Percentiles rank a stretch among this genome's conserved stretches.
Conservation (phyloP, 371 early-diverging fungal species). For the Mucor plumbeus region DNA sequence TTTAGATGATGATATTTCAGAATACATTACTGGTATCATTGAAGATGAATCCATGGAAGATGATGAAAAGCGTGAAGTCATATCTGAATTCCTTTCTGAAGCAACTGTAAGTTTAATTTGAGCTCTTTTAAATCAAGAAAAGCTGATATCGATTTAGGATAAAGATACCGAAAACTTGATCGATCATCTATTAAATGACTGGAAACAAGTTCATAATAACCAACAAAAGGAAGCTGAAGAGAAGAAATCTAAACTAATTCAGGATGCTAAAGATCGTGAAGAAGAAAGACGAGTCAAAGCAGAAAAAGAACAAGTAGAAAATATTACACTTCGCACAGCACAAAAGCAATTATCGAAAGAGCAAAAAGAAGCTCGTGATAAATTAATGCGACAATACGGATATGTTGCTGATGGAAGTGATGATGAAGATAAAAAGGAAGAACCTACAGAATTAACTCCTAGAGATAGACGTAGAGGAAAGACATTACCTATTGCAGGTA, state of each 20-base stretch:
- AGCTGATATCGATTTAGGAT: slow-evolving; percentile 29
- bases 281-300: slow-evolving; percentile 26
- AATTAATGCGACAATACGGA: slow-evolving; percentile 58
- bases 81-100: slow-evolving; percentile 58
- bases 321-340: slow-evolving; percentile 21
- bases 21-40: slow-evolving; percentile 63
- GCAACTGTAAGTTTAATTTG: slow-evolving; percentile 41
- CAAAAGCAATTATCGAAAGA: slow-evolving; percentile 52
- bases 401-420: slow-evolving; percentile 56
- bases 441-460: neutral
- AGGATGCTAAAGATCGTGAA: slow-evolving; percentile 42
- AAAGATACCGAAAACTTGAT: slow-evolving; percentile 44
- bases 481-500: slow-evolving; percentile 36
- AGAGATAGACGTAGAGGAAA: slow-evolving; percentile 45
- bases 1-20: slow-evolving; percentile 54
- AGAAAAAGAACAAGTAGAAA: slow-evolving; percentile 28
- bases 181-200: slow-evolving; percentile 39
- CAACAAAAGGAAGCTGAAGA: slow-evolving; percentile 43
- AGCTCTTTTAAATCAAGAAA: neutral
- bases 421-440: slow-evolving; percentile 40
- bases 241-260: slow-evolving; percentile 40
- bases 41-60: slow-evolving; percentile 60
- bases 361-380: slow-evolving; percentile 58
- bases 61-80: slow-evolving; percentile 61
- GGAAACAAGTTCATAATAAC: slow-evolving; percentile 43